Percentiles rank a stretch among this genome's conserved stretches.
phyloP scores from a whole-genome alignment of 805 yeast species.

The Starmerella davenportii region DNA sequence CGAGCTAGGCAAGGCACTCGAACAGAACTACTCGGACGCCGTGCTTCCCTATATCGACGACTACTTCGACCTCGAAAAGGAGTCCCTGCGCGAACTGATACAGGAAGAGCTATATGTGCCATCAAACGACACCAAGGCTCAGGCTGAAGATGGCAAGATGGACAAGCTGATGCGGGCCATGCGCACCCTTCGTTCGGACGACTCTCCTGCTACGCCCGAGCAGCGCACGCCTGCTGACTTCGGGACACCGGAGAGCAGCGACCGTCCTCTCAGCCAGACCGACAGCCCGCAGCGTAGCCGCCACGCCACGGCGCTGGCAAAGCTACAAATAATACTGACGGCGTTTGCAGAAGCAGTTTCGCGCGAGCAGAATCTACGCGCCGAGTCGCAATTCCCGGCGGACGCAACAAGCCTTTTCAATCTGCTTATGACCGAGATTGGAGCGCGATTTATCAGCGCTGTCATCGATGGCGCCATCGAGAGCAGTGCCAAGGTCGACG shows the following conservation, averaged over 20 bases:
- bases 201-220: background rate
- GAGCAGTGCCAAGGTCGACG: conserved; percentile 22
- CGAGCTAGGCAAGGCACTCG: conserved; percentile 33
- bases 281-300: background rate
- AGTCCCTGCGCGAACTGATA: conserved; percentile 21
- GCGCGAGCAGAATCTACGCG: conserved; percentile 40
- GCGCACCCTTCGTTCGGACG: conserved; percentile 9
- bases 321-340: conserved; percentile 42
- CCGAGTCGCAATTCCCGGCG: conserved; percentile 32
- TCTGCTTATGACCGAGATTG: conserved; percentile 47
- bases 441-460: conserved; percentile 53
- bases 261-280: background rate
- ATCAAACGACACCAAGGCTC: background rate
- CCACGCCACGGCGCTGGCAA: conserved; percentile 1
- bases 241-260: too few relatives aligned
- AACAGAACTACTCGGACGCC: conserved; percentile 53
- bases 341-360: conserved; percentile 63
- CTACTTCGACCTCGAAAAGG: conserved; percentile 49
- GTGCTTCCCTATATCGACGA: conserved; percentile 50
- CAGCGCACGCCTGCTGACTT: conserved; percentile 1
- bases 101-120: conserved; percentile 2
- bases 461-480: conserved; percentile 48
- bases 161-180: conserved; percentile 20
- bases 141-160: conserved; percentile 19
- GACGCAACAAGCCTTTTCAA: conserved; percentile 51